These are phyloP conservation scores for Ganoderma sinense DNA, from an alignment of 1,284 basidiomycete species.

Conservation along the genomic window DNA sequence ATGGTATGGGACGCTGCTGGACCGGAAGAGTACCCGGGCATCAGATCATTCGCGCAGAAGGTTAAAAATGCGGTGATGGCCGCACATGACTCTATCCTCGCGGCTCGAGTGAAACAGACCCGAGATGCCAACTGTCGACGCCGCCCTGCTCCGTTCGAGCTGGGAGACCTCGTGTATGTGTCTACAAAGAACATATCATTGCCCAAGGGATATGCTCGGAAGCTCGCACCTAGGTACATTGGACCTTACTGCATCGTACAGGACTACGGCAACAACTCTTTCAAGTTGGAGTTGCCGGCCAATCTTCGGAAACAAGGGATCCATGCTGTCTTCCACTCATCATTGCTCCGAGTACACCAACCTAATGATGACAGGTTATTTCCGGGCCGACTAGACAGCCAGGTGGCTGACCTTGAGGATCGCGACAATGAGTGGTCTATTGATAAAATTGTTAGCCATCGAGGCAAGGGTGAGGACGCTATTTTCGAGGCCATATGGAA, in stretches of 20 bases:
- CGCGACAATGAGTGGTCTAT: background rate
- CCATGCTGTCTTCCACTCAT: background rate
- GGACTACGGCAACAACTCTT: background rate
- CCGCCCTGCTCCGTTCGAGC: background rate
- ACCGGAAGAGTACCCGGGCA: background rate
- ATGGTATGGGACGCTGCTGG: background rate
- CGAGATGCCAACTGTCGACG: background rate
- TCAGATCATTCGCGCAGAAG: background rate
- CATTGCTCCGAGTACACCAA: background rate
- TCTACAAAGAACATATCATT: background rate
- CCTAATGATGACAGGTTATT: background rate
- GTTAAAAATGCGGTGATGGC: background rate
- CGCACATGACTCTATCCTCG: background rate
- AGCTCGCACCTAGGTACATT: background rate
- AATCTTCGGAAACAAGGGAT: background rate
- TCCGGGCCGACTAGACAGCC: background rate
- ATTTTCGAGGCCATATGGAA: background rate
- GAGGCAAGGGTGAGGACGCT: background rate
- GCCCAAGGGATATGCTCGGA: background rate
- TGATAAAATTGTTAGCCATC: background rate
- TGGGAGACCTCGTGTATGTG: background rate
- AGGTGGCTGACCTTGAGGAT: background rate
- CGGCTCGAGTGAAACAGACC: background rate
- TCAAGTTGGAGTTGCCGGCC: background rate
- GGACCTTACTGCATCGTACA: background rate